Base-by-base conservation (phyloP, 495 filamentous ascomycete genomes). In the Aspergillus campestris region DNA sequence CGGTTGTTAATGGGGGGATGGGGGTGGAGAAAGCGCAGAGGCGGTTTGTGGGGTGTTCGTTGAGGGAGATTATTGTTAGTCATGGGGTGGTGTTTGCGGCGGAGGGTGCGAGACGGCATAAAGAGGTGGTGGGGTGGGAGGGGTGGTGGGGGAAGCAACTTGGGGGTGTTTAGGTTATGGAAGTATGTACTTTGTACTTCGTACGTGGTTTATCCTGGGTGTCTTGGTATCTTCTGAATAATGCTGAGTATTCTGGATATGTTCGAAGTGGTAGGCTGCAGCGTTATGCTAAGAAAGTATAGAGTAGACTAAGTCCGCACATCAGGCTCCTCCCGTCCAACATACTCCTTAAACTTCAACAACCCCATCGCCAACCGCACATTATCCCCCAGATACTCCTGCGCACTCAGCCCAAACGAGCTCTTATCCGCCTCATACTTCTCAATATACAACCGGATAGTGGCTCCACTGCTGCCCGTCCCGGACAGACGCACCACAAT, bases 61-160 rank as follows among this genome's bases (percentile, higher is more conserved):
- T 92, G 3, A 88, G 94, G 45, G 94, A 97, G 54, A 77, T 80
- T 6, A 77, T 98, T 11, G 74, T 84, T 31, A 95, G 87, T 52
- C 94, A 97, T 69, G 91, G 86, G 0, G 80, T 92, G 66, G 92
- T 96, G 2, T 97, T 95, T 69, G 89, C 87, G 32, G 91, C 91
- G 0, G 94, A 97, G 65, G 84, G 94, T 55, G 88, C 91, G 11
- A 73, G 94, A 44, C 66, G 61, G 29, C 72, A 75, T 38, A 76
- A 76, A 55, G 81, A 72, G 56, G 81, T 91, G 28, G 65, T 97
- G 0, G 74, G 79, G 47, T 96, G 89, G 86, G 61, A 62, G 42
- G 64, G 75, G 28, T 96, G 90, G 91, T 95, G 88, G 86, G 58
- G 62, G n/a, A 55, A 59, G 45, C 72, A 80, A 45, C 24, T 33